phyloP scores from a whole-genome alignment of 2,329 filamentous ascomycete genomes.

The Pseudocercospora eumusae region DNA sequence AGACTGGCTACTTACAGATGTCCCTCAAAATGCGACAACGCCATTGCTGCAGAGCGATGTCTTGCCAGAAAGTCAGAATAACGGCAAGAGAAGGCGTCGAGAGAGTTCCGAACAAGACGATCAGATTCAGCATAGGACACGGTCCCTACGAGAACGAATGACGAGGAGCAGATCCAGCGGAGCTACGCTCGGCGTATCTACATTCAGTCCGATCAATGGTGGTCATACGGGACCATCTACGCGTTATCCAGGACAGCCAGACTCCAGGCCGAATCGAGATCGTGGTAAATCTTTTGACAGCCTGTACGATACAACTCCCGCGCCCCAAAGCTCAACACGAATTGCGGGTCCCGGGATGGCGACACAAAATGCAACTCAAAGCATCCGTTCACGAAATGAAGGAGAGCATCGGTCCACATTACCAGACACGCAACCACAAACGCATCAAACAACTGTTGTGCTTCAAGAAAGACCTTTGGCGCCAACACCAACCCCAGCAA shows the following conservation, averaged over 20 bases:
- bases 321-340: not conserved
- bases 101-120: not conserved
- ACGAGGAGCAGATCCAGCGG: not conserved
- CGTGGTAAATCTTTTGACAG: not conserved
- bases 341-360: not conserved
- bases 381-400: not conserved
- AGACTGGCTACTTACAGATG: not conserved
- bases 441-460: no score
- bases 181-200: no score
- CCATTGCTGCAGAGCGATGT: slow-evolving; percentile 6
- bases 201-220: no score
- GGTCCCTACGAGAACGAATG: not conserved
- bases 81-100: slow-evolving; percentile 2
- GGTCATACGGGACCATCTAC: no score
- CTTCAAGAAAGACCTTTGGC: no score
- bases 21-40: not conserved
- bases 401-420: no score
- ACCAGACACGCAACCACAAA: no score
- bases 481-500: no score
- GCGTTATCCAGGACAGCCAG: not conserved
- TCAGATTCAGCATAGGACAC: not conserved
- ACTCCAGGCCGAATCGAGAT: no score
- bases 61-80: not conserved
- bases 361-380: not conserved
- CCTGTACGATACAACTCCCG: not conserved